phyloP scores from a whole-genome alignment of 169 alveolate genomes.

The Perkinsus olseni region DNA sequence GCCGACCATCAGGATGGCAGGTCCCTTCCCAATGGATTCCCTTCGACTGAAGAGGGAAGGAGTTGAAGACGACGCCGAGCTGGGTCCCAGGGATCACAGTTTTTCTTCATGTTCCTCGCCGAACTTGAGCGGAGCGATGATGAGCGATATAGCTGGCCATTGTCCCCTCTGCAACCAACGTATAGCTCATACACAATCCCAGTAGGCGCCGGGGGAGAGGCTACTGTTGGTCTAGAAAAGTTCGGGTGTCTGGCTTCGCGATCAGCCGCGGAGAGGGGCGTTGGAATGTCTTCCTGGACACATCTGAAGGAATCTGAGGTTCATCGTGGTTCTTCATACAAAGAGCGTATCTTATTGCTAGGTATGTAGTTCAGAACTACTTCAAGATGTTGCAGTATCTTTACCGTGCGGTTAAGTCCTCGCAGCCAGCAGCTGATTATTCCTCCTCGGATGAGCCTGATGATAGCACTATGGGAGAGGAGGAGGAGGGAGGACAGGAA shows the following conservation, averaged over 20 bases:
- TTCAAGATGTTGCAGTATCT: neutral
- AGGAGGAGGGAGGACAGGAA: neutral
- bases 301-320: too few relatives aligned
- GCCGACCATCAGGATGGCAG: neutral
- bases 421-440: neutral
- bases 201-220: neutral
- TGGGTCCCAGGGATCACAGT: neutral
- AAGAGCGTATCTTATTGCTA: neutral
- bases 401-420: neutral
- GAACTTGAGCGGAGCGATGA: neutral
- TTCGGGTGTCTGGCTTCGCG: too few relatives aligned
- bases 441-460: neutral
- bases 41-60: neutral
- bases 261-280: too few relatives aligned
- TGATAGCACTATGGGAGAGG: neutral
- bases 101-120: neutral
- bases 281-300: too few relatives aligned
- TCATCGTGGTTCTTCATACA: too few relatives aligned
- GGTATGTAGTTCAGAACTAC: neutral
- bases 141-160: neutral
- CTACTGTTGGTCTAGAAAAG: too few relatives aligned
- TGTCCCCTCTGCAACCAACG: neutral
- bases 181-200: neutral
- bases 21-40: neutral
- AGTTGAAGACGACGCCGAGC: neutral